Evolutionary conservation across 1,284 basidiomycete species (phyloP), one percentile per base, ranked within the genome.

Genomic region (Sparassis latifolia): DNA sequence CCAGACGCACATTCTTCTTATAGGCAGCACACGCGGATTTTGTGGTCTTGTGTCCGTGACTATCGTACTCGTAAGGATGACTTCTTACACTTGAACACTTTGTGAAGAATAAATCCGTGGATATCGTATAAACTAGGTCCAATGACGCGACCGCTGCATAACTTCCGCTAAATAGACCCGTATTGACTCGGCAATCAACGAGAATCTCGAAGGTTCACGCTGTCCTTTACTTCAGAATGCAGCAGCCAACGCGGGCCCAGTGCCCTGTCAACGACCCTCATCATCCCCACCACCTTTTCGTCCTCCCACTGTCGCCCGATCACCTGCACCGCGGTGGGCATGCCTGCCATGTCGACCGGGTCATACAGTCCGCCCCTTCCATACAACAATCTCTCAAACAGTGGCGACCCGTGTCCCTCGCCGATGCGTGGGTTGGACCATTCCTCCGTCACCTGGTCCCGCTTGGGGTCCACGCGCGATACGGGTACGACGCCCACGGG

Each of bases 311-410:
- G 78, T 60, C 73, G 78, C 0, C 88, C 89, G 0, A 89, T 84
- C 28, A 95, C 64, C 68, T 97, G 93, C 41, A 97, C 77, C 1
- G 82, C 86, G 0, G 96, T 79, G 0, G 92, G 92, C 65, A 97
- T 75, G 0, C 91, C 92, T 28, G 78, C 69, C 82, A 88, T 89
- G 61, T 73, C 75, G 27, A 76, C 69, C 1, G 86, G 79, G 60
- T 94, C 75, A 60, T 96, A 97, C 33, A 43, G 41, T 32, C 73
- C 70, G 5, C 69, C 70, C 41, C 48, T 49, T 0, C 65, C 59
- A 62, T 85, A 92, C n/a, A 91, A 66, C 29, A 70, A 68, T 7
- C 63, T 65, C 57, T 89, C 84, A 46, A 86, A 56, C n/a, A 86
- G 52, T 3, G 68, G 61, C 10, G 80, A 83, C 27, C 80, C 75